A percentile compares a stretch with the other conserved stretches of the same genome.
These are phyloP conservation scores for Hypomontagnella submonticulosa DNA, from an alignment of 495 filamentous ascomycete genomes.

Conservation along the genomic window DNA sequence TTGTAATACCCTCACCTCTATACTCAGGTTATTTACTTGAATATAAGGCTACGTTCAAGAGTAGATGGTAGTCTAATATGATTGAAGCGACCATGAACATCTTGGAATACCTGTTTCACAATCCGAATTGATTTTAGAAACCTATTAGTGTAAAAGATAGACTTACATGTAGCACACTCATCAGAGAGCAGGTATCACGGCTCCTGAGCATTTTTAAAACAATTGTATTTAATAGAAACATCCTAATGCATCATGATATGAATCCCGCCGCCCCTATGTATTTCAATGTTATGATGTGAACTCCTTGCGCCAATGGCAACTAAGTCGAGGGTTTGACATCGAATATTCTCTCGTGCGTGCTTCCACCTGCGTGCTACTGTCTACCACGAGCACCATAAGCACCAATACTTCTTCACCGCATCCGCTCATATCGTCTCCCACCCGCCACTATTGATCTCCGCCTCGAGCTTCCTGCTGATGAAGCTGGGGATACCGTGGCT, in stretches of 20 bases:
- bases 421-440: constrained; percentile 84
- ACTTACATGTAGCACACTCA: too few relatives aligned
- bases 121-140: too few relatives aligned
- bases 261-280: background rate
- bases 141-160: too few relatives aligned
- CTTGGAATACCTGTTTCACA: too few relatives aligned
- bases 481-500: constrained; percentile 86
- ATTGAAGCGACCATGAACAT: too few relatives aligned
- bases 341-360: background rate
- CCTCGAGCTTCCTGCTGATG: constrained; percentile 89
- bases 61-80: too few relatives aligned
- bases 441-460: constrained; percentile 93
- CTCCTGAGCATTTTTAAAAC: too few relatives aligned
- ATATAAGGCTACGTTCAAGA: background rate
- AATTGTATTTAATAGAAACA: constrained; percentile 14
- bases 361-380: background rate
- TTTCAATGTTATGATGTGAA: constrained; percentile 1
- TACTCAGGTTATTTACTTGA: background rate
- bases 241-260: background rate
- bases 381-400: background rate
- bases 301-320: background rate
- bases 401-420: background rate
- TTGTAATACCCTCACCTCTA: too few relatives aligned
- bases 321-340: background rate
- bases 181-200: too few relatives aligned